These are phyloP conservation scores for Trichosporon sp. DNA, from an alignment of 1,284 basidiomycete species.

Conservation along the genomic window DNA sequence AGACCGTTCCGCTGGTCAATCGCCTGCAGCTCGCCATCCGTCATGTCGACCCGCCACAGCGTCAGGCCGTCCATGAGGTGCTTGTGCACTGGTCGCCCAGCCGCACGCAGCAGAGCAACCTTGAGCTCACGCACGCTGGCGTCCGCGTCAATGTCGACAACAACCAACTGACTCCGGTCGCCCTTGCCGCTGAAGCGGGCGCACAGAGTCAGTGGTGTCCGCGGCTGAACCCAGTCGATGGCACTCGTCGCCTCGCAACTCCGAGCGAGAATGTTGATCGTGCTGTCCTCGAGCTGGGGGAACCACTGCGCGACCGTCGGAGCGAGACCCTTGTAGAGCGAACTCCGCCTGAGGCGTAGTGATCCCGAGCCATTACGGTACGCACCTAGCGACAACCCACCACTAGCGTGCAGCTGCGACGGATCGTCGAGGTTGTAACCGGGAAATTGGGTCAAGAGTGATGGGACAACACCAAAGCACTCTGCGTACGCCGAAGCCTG, in stretches of 20 bases:
- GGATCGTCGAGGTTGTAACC: constrained; percentile 42
- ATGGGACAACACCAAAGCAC: constrained; percentile 26
- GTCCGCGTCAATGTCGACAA: constrained; percentile 32
- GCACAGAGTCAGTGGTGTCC: constrained; percentile 6
- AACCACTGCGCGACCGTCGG: constrained; percentile 22
- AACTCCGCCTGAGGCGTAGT: constrained; percentile 1
- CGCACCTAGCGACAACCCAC: constrained; percentile 8
- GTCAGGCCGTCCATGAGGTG: constrained; percentile 24
- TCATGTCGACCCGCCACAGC: constrained; percentile 44
- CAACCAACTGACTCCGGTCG: constrained; percentile 19
- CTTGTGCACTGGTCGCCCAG: constrained; percentile 20
- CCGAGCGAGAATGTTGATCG: constrained; percentile 31
- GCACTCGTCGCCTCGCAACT: constrained; percentile 8
- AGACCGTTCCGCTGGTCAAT: constrained; percentile 38
- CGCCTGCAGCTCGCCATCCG: constrained; percentile 37
- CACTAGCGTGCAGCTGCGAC: constrained; percentile 23
- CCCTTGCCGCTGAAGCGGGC: constrained; percentile 9
- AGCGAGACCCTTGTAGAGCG: background rate
- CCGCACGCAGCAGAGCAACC: constrained; percentile 28
- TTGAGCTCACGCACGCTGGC: constrained; percentile 37
- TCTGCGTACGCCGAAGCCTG: constrained; percentile 34
- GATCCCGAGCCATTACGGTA: constrained; percentile 6
- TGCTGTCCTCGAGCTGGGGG: constrained; percentile 6
- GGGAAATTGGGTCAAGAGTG: constrained; percentile 39
- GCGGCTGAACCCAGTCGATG: constrained; percentile 7